Evolutionary conservation across 1,139 yeast genomes (phyloP).

Genomic region (Geotrichum carabidarum): DNA sequence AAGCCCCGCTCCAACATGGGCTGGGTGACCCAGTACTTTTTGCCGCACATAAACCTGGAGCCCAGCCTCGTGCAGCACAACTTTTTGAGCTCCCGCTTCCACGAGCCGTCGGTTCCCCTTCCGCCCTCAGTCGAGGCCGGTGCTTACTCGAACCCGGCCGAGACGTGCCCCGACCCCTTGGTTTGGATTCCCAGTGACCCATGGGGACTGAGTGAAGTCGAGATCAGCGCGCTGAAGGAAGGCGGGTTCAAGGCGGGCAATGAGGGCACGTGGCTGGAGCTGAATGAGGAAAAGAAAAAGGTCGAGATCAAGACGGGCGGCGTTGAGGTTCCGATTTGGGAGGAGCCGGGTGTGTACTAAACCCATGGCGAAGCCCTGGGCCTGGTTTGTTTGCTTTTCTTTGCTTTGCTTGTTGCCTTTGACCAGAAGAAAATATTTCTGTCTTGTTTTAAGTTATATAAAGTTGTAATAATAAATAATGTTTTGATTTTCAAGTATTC

Average conservation of each 20-base stretch:
- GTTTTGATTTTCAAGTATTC: constrained; percentile 7
- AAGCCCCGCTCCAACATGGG: background rate
- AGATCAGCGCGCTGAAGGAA: constrained; percentile 45
- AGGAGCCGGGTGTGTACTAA: constrained; percentile 23
- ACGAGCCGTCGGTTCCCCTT: constrained; percentile 32
- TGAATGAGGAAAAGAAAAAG: constrained; percentile 36
- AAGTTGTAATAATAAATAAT: background rate
- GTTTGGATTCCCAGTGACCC: constrained; percentile 89
- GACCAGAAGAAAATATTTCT: background rate
- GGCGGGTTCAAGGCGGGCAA: constrained; percentile 54
- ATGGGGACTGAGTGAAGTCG: constrained; percentile 64
- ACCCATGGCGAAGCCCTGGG: background rate
- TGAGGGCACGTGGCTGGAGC: constrained; percentile 53
- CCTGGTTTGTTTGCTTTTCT: background rate
- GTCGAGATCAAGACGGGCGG: constrained; percentile 23
- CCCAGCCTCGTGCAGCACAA: constrained; percentile 31
- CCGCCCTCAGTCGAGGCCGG: constrained; percentile 40
- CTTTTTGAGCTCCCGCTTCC: constrained; percentile 43
- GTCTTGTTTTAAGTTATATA: background rate
- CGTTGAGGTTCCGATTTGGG: constrained; percentile 30
- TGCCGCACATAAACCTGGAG: constrained; percentile 58
- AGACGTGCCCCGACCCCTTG: constrained; percentile 57
- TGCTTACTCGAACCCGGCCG: constrained; percentile 76
- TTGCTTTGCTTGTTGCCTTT: background rate
- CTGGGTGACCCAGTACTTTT: constrained; percentile 30